Evolutionary conservation across 2,329 filamentous ascomycete genomes (phyloP), one percentile per base, ranked within the genome.

Genomic region (Fusarium sp.): DNA sequence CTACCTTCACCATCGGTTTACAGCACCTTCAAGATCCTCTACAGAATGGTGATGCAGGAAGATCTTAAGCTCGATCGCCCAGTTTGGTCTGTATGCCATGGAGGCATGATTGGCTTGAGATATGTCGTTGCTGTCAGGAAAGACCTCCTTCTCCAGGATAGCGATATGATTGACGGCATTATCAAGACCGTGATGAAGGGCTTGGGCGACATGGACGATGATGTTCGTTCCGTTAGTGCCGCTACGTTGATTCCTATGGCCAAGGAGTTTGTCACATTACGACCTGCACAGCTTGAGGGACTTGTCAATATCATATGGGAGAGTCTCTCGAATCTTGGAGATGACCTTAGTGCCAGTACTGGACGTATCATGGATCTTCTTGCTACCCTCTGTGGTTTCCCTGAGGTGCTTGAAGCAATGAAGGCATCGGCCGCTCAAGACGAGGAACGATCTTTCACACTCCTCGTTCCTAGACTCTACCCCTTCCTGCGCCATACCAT

Each of bases 301-400:
- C 87, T 99, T 39, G 97, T 97, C 78, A 91, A 92, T 75, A 97
- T 98, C 61, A 94, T 99, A 27, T 99, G 96, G 96, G 92, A 97
- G 75, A 98, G 96, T 81, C 84, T 99, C 23, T 97, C 95, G 5
- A 96, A 97, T 76, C 84, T 99, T n/a, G 94, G 95, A 68, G 96
- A 99, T 76, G 96, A 99, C 76, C 85, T 99, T 19, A 98, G 94
- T 77, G 96, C 96, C 6, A 98, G 96, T 77, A 99, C 96, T 11
- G 96, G 96, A 47, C 96, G 94, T 57, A 97, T 99, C 55, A 99
- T 99, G 96, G 96, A 99, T 78, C 87, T 99, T 40, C 85, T 99
- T 19, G 96, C 96, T 15, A 98, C 96, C 62, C 88, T 99, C 3
- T 99, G 96, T 81, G 92, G 94, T 67, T 99, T 97, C 82, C 92